Evolutionary conservation across 176 grass and related monocot genomes (phyloP).

Genomic region (Olyra latifolia): DNA sequence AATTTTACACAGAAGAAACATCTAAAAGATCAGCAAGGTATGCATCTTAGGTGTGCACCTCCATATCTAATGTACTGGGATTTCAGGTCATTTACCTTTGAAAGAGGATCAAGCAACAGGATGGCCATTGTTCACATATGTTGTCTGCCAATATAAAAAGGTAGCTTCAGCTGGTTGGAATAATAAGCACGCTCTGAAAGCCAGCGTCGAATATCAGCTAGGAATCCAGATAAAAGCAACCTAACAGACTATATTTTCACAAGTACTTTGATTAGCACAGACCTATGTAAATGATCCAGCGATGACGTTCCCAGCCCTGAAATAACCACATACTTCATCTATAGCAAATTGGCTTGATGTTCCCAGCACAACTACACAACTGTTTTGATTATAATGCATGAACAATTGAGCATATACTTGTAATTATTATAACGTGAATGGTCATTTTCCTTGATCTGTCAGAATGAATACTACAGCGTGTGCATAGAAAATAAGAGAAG

Average conservation of each 20-base stretch:
- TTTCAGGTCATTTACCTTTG: not conserved
- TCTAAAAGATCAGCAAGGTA: not conserved
- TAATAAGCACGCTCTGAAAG: not conserved
- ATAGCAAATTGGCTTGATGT: not conserved
- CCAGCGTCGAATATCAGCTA: not conserved
- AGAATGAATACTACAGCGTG: not conserved
- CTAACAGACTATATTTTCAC: not conserved
- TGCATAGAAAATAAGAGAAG: not conserved
- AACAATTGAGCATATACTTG: not conserved
- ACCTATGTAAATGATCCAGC: not conserved
- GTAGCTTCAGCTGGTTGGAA: not conserved
- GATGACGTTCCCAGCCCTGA: not conserved
- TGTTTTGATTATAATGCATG: not conserved
- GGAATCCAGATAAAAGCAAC: not conserved
- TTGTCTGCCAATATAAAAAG: not conserved
- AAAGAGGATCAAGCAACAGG: not conserved
- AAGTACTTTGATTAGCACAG: not conserved
- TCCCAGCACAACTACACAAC: not conserved
- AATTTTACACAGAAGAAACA: slow-evolving; percentile 23
- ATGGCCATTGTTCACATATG: not conserved
- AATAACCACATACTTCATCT: not conserved
- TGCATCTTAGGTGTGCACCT: slow-evolving; percentile 8
- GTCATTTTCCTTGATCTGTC: not conserved
- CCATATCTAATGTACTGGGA: slow-evolving; percentile 10
- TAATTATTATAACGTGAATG: not conserved